These are phyloP conservation scores for Septoria petroselini DNA, from an alignment of 2,329 filamentous ascomycete genomes.

Conservation along the genomic window DNA sequence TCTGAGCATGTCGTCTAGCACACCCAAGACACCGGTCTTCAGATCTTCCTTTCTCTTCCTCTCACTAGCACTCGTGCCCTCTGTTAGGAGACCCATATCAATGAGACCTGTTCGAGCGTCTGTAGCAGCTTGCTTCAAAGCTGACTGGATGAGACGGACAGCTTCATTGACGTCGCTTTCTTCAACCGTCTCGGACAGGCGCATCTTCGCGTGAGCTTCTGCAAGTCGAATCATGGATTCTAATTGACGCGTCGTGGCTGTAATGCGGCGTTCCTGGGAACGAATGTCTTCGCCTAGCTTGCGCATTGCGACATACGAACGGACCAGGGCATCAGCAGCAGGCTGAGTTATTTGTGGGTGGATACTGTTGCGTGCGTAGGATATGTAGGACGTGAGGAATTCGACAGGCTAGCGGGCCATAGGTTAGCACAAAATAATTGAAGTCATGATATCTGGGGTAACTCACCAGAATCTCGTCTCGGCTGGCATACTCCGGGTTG, in stretches of 20 bases:
- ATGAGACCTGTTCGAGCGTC: slow-evolving; percentile 87
- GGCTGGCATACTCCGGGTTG: slow-evolving; percentile 77
- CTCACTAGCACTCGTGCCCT: slow-evolving; percentile 89
- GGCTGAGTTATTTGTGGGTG: slow-evolving; percentile 77
- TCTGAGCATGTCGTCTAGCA: slow-evolving; percentile 77
- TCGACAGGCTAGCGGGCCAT: slow-evolving; percentile 68
- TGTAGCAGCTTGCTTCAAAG: slow-evolving; percentile 95
- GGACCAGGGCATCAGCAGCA: slow-evolving; percentile 78
- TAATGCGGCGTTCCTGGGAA: slow-evolving; percentile 90
- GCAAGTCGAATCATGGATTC: slow-evolving; percentile 97
- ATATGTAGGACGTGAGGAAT: slow-evolving; percentile 95
- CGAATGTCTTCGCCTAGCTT: slow-evolving; percentile 72
- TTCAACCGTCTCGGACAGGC: slow-evolving; percentile 72
- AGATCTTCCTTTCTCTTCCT: slow-evolving; percentile 77
- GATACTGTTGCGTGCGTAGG: slow-evolving; percentile 82
- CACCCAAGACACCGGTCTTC: slow-evolving; percentile 69
- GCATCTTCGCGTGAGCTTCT: slow-evolving; percentile 98
- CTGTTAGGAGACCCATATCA: slow-evolving; percentile 92
- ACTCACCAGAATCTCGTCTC: slow-evolving; percentile 75
- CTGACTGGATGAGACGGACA: slow-evolving; percentile 85
- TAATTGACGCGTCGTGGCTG: slow-evolving; percentile 90
- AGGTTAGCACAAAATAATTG: slow-evolving; percentile 14
- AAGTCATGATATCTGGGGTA: slow-evolving; percentile 10
- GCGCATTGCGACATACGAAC: slow-evolving; percentile 91
- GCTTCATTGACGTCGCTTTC: slow-evolving; percentile 83